Conservation (phyloP, 176 grass and related monocot species). For the Aegilops longissima region DNA sequence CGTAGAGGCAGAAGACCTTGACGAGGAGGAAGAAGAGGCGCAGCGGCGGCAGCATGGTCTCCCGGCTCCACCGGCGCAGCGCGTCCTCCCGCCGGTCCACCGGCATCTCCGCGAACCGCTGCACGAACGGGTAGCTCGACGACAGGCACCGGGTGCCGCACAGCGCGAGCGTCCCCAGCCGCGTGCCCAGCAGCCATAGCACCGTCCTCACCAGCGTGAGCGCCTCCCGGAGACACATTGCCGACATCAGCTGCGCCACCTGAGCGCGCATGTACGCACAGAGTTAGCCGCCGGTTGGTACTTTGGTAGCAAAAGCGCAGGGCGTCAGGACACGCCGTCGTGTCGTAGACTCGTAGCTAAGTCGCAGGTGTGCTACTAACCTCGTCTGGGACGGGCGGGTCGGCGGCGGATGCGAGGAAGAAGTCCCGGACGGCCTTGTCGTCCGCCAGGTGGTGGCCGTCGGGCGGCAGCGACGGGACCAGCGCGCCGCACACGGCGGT, state of each 20-base stretch:
- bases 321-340: not conserved
- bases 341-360: too few relatives aligned
- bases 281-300: not conserved
- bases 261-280: not conserved
- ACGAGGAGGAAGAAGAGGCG: conserved; percentile 63
- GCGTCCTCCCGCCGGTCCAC: conserved; percentile 45
- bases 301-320: not conserved
- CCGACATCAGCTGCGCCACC: conserved; percentile 70
- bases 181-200: conserved; percentile 72
- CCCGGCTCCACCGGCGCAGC: conserved; percentile 63
- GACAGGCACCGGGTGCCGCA: conserved; percentile 59
- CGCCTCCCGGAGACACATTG: conserved; percentile 52
- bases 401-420: conserved; percentile 59
- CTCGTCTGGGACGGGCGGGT: conserved; percentile 68
- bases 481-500: conserved; percentile 55
- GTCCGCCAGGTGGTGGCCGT: not conserved
- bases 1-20: conserved; percentile 67
- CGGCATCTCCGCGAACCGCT: conserved; percentile 58
- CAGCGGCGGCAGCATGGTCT: conserved; percentile 50
- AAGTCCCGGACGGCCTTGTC: conserved; percentile 44
- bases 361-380: not conserved
- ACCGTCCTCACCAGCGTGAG: conserved; percentile 54
- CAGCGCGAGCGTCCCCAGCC: conserved; percentile 63
- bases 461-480: conserved; percentile 54
- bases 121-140: conserved; percentile 54